phyloP scores from a whole-genome alignment of 108 stramenopile genomes.

The Pseudonitzschia multistriata region DNA sequence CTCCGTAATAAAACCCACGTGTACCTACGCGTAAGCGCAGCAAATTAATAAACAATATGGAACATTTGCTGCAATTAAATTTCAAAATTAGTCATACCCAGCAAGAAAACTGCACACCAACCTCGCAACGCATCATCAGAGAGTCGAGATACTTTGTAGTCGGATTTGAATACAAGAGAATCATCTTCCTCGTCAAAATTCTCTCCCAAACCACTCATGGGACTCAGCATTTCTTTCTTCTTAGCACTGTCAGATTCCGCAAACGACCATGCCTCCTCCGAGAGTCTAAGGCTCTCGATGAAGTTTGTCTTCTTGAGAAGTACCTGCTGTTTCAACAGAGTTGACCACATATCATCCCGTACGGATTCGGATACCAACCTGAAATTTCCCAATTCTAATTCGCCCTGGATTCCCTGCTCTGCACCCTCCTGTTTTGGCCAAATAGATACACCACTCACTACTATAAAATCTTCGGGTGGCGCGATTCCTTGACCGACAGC shows the following conservation, averaged over 20 bases:
- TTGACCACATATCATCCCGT: slow-evolving; percentile 43
- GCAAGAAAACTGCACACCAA: slow-evolving; percentile 78
- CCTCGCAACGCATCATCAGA: slow-evolving; percentile 70
- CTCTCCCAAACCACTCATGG: slow-evolving; percentile 61
- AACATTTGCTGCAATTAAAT: no score
- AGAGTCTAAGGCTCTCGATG: slow-evolving; percentile 35
- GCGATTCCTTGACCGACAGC: slow-evolving; percentile 63
- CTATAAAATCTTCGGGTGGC: slow-evolving; percentile 67
- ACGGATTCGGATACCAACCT: slow-evolving; percentile 49
- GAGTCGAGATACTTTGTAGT: slow-evolving; percentile 67
- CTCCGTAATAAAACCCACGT: no score
- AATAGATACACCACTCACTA: slow-evolving; percentile 58
- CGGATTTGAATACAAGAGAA: slow-evolving; percentile 63
- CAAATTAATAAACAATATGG: no score
- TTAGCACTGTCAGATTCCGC: slow-evolving; percentile 10
- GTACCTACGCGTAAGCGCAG: no score
- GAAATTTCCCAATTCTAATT: slow-evolving; percentile 62
- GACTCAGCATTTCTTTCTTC: background rate
- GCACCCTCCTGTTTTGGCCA: slow-evolving; percentile 66
- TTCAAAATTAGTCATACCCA: slow-evolving; percentile 45
- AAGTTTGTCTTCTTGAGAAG: slow-evolving; percentile 53
- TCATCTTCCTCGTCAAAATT: slow-evolving; percentile 80
- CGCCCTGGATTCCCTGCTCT: slow-evolving; percentile 56
- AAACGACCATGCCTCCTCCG: slow-evolving; percentile 53
- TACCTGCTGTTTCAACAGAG: slow-evolving; percentile 51